These are phyloP conservation scores for Rhizodiscina lignyota DNA, from an alignment of 495 filamentous ascomycete species.

Conservation along the genomic window DNA sequence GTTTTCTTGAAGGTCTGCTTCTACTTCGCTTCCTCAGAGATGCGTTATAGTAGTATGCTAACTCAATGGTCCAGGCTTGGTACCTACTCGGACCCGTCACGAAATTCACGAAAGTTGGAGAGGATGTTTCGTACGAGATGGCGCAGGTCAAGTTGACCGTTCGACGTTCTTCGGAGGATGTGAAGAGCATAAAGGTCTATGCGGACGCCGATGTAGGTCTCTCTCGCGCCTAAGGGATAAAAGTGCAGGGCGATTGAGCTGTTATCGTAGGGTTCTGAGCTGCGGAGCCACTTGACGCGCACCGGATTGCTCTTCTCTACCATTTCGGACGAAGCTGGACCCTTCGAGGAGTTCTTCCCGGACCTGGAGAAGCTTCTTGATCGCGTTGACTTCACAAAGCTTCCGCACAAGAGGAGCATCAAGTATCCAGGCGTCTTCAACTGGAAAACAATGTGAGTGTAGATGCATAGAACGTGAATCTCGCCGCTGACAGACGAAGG, in stretches of 20 bases:
- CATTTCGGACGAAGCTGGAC: slow-evolving; percentile 30
- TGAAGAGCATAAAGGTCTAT: slow-evolving; percentile 21
- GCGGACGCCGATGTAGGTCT: slow-evolving; percentile 20
- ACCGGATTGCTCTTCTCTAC: slow-evolving; percentile 39
- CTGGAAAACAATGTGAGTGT: slow-evolving; percentile 48
- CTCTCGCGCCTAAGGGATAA: slow-evolving; percentile 7
- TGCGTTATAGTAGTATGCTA: not conserved
- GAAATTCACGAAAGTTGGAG: slow-evolving; percentile 29
- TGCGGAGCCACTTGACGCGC: slow-evolving; percentile 31
- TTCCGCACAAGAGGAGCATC: slow-evolving; percentile 38
- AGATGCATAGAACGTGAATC: no score
- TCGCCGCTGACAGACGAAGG: no score
- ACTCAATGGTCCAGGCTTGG: slow-evolving; percentile 32
- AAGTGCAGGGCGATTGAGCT: no score
- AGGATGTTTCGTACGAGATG: slow-evolving; percentile 36
- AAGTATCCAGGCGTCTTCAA: slow-evolving; percentile 42
- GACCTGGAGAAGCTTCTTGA: slow-evolving; percentile 32
- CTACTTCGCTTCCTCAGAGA: not conserved
- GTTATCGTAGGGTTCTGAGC: no score
- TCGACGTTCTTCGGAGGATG: slow-evolving; percentile 17
- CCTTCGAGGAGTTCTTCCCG: slow-evolving; percentile 39
- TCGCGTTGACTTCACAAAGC: slow-evolving; percentile 38
- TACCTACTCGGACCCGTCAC: slow-evolving; percentile 46
- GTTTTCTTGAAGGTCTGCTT: slow-evolving; percentile 38
- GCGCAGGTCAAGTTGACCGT: slow-evolving; percentile 30